phyloP scores from a whole-genome alignment of 768 basidiomycete genomes.

The Exsudoporus frostii region DNA sequence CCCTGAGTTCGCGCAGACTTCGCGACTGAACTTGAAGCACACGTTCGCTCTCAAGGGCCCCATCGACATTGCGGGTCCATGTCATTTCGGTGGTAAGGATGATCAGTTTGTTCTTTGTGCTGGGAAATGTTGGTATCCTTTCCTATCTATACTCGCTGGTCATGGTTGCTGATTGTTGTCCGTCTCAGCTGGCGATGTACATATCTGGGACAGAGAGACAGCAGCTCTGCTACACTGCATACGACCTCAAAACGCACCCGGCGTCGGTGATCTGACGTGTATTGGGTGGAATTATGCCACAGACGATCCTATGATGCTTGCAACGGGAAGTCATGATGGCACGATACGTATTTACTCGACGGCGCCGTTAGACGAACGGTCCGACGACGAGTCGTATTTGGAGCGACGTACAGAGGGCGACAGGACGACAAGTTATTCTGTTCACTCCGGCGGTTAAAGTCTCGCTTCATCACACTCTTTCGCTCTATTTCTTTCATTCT shows the following conservation, averaged over 20 bases:
- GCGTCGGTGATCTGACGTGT: constrained; percentile 67
- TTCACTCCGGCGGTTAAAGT: constrained; percentile 28
- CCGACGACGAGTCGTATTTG: constrained; percentile 25
- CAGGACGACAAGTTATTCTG: constrained; percentile 22
- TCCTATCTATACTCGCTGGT: neutral
- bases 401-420: constrained; percentile 25
- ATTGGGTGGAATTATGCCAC: constrained; percentile 75
- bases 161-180: neutral
- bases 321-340: constrained; percentile 77
- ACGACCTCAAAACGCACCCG: constrained; percentile 48
- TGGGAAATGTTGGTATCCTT: constrained; percentile 53
- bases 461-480: constrained; percentile 3
- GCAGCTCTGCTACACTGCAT: constrained; percentile 70
- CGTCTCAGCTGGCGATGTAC: constrained; percentile 67
- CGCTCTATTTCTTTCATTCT: neutral
- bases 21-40: constrained; percentile 46
- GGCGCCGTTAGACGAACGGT: constrained; percentile 23
- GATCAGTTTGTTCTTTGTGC: constrained; percentile 78
- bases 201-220: constrained; percentile 84
- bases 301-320: constrained; percentile 51
- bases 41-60: constrained; percentile 68
- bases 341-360: constrained; percentile 71
- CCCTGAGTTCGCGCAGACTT: constrained; percentile 33
- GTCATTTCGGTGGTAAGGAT: constrained; percentile 78
- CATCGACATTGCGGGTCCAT: constrained; percentile 76